Conservation (phyloP, 495 filamentous ascomycete species). For the Cryomyces minteri region DNA sequence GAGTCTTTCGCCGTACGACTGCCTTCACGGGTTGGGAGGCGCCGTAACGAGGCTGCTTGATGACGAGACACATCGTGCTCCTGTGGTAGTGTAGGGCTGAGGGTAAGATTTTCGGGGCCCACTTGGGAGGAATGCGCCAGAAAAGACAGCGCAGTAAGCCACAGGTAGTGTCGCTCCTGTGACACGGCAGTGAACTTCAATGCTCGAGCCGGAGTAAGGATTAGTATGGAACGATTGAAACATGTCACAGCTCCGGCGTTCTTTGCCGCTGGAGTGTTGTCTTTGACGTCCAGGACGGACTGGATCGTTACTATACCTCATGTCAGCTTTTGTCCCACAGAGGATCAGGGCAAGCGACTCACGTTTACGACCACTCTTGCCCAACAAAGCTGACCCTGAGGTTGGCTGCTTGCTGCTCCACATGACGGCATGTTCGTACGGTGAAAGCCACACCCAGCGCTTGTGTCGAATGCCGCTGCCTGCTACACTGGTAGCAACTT, state of each 20-base stretch:
- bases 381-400: conserved; percentile 69
- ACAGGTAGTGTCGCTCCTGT: conserved; percentile 80
- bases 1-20: too few species aligned
- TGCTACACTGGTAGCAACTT: conserved; percentile 34
- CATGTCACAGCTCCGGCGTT: conserved; percentile 31
- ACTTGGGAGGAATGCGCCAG: conserved; percentile 67
- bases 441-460: conserved; percentile 96
- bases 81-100: too few species aligned
- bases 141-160: conserved; percentile 88
- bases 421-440: conserved; percentile 87
- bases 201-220: conserved; percentile 81
- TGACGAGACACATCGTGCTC: too few species aligned
- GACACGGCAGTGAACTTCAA: conserved; percentile 84
- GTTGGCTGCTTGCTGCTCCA: conserved; percentile 98
- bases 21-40: too few species aligned
- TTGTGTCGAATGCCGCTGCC: conserved; percentile 60
- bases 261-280: conserved; percentile 78
- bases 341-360: conserved; percentile 23
- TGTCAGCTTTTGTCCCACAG: conserved; percentile 9
- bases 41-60: too few species aligned
- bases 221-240: conserved; percentile 89
- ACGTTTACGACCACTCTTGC: conserved; percentile 93
- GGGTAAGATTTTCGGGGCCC: conserved; percentile 18
- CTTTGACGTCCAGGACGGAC: conserved; percentile 90
- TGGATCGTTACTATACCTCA: conserved; percentile 60